Conservation (phyloP, 768 basidiomycete genomes). For the Pulveroboletus ravenelii region DNA sequence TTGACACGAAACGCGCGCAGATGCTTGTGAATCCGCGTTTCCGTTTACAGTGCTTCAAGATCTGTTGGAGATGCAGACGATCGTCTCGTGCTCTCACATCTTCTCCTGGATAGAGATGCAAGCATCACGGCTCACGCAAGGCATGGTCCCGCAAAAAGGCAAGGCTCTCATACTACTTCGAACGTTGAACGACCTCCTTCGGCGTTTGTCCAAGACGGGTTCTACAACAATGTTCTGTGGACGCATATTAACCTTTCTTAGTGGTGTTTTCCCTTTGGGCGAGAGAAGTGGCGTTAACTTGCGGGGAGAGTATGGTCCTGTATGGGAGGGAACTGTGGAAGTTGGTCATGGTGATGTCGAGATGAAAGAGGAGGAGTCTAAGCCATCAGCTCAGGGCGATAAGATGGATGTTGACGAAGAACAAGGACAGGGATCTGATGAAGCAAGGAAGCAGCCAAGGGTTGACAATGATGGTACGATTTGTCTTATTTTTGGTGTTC, state of each 20-base stretch:
- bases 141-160: slow-evolving; percentile 81
- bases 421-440: slow-evolving; percentile 13
- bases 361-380: slow-evolving; percentile 27
- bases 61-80: slow-evolving; percentile 80
- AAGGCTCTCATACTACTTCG: slow-evolving; percentile 83
- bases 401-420: slow-evolving; percentile 63
- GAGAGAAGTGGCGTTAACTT: slow-evolving; percentile 91
- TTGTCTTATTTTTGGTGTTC: neutral
- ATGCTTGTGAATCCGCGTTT: slow-evolving; percentile 73
- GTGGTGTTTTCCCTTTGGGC: slow-evolving; percentile 79
- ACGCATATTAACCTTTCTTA: slow-evolving; percentile 82
- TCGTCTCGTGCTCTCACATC: slow-evolving; percentile 78
- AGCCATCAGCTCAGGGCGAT: slow-evolving; percentile 35
- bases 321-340: slow-evolving; percentile 64
- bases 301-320: slow-evolving; percentile 79
- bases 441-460: slow-evolving; percentile 31
- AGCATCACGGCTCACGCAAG: slow-evolving; percentile 63
- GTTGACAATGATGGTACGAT: slow-evolving; percentile 63
- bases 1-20: slow-evolving; percentile 32
- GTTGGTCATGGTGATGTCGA: slow-evolving; percentile 32
- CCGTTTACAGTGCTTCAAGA: slow-evolving; percentile 75
- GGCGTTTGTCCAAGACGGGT: slow-evolving; percentile 82
- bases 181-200: slow-evolving; percentile 80
- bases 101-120: slow-evolving; percentile 85
- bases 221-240: slow-evolving; percentile 85